Evolutionary conservation across 2,329 filamentous ascomycete species (phyloP), one percentile per base, ranked within the genome.

Genomic region (Colletotrichum melonis): DNA sequence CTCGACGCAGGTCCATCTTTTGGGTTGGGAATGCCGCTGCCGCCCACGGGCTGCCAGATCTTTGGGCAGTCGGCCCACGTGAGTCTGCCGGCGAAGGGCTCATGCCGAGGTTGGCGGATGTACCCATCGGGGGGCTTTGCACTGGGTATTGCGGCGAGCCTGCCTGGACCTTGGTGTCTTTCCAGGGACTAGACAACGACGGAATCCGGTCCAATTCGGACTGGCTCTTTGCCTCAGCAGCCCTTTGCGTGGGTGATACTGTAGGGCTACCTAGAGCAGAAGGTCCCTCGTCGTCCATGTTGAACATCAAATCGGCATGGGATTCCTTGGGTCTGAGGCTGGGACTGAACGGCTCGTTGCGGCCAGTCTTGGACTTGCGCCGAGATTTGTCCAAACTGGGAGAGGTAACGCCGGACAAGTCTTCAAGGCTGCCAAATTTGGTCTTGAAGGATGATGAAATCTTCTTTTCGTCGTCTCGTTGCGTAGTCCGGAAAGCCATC

Each of bases 271-370:
- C 74, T 8, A 76, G 69, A 1, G 76, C 77, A 7, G 81, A 78
- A 0, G 78, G 75, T 11, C 87, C 88, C 56, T 95, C 94, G 49
- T 97, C 95, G 72, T 98, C 96, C 95, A 98, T 98, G 76, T 94
- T 91, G 79, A 98, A 98, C 81, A 98, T 97, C 67, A 98, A 87
- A 77, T 98, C 95, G 49, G 88, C 88, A 1, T 88, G 85, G 0
- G 93, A 95, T 24, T 88, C 88, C 78, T 91, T 95, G 1, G 92
- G 88, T 67, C 90, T 92, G 57, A 97, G 85, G 22, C 84, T 86
- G 1, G 95, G 94, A 69, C 91, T 94, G 64, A 89, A 87, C 0
- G 88, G 86, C 73, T 91, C 90, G 75, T 91, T 91, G 16, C 82
- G 84, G 24, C 78, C 78, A 6, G 77, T 77, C 69, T 86, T 89